phyloP scores from a whole-genome alignment of 1,139 yeast species.

The Saccharomyces hybrid region DNA sequence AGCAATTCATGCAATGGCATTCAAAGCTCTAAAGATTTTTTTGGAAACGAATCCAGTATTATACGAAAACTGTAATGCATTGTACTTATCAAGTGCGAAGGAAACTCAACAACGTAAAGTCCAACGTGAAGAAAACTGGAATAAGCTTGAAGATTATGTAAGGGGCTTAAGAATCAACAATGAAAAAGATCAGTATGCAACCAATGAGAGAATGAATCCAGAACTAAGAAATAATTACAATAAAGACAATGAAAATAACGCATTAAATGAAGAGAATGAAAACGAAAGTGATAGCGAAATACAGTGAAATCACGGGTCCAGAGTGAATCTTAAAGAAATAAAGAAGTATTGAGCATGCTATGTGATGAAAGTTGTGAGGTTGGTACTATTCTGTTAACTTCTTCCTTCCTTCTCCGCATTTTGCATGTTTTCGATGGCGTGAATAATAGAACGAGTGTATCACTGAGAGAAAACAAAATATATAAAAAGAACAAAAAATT shows the following conservation, averaged over 20 bases:
- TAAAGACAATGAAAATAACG: conserved; percentile 15
- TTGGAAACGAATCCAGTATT: conserved; percentile 89
- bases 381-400: too few relatives aligned
- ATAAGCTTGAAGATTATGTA: conserved; percentile 59
- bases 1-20: conserved; percentile 84
- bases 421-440: too few relatives aligned
- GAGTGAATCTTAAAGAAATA: not conserved
- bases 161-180: conserved; percentile 29
- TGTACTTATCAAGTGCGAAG: conserved; percentile 48
- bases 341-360: not conserved
- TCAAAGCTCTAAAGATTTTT: conserved; percentile 82
- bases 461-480: not conserved
- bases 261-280: conserved; percentile 5
- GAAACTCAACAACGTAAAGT: conserved; percentile 32
- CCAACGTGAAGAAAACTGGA: conserved; percentile 70
- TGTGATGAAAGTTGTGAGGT: not conserved
- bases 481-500: not conserved
- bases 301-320: not conserved
- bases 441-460: too few relatives aligned
- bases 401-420: too few relatives aligned
- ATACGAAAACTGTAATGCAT: conserved; percentile 83
- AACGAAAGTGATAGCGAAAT: not conserved
- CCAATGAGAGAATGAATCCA: not conserved
- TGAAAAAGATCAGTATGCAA: conserved; percentile 7
- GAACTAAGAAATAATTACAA: conserved; percentile 9